Evolutionary conservation across 495 filamentous ascomycete species (phyloP), one percentile per base, ranked within the genome.

Genomic region (Aspergillus baeticus): DNA sequence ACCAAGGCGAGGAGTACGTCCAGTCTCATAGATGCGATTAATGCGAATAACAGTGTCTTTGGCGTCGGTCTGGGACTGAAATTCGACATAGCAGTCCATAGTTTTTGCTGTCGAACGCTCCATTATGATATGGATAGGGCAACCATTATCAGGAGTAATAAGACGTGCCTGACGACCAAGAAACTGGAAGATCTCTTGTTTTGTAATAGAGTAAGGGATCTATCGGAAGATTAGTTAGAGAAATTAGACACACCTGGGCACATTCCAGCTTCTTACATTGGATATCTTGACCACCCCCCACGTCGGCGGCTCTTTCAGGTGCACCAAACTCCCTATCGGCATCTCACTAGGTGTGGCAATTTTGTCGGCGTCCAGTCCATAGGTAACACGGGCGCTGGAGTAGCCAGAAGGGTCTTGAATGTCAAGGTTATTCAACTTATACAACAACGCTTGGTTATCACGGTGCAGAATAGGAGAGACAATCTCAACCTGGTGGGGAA

Each of bases 91-190:
- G 54, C 81, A 86, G 48, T 92, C 87, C 69, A 86, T 83, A 0
- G 90, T 92, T 78, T 92, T 93, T 44, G 81, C 81, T 1, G 87
- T 89, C 0, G 82, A 74, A 7, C 88, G 85, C 47, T 93, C 90
- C 87, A 94, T 91, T 59, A 91, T 88, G 57, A 94, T 90, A 61
- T 94, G 90, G 10, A 92, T 71, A 0, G 87, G 77, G 48, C 83
- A 84, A 6, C 85, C 76, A 2, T 68, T 60, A 42, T 84, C 81
- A 39, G 75, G 73, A 31, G 62, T 53, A 35, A 87, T 69, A 35
- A 89, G 70, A 14, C 75, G 78, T 0, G 86, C 80, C 55, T 80
- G 80, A n/a, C 82, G 80, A n/a, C 88, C 88, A 10, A 91, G 69
- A 63, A 90, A 82, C 11, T 87, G 84, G 31, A 81, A 69, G 18